These are phyloP conservation scores for Chlorencoelia australis DNA, from an alignment of 2,329 filamentous ascomycete genomes.

Conservation along the genomic window DNA sequence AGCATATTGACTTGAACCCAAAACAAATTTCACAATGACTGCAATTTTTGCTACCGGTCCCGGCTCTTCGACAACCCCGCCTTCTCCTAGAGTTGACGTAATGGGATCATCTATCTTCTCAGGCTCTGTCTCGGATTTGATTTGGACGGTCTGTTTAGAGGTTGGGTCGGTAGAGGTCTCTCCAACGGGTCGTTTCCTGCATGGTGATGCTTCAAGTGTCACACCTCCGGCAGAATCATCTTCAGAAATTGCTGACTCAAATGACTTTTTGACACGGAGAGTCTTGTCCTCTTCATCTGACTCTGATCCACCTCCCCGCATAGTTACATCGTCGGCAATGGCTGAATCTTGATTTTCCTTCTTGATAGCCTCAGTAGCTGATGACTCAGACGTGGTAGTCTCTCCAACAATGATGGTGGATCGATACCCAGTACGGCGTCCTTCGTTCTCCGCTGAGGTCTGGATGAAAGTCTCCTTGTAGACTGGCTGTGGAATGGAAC, in stretches of 20 bases:
- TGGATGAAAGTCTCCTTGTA: slow-evolving; percentile 25
- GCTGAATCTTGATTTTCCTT: background rate
- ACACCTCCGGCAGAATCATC: slow-evolving; percentile 3
- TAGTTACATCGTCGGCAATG: background rate
- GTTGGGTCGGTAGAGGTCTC: slow-evolving; percentile 10
- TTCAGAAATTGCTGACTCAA: too few species aligned
- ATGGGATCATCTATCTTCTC: background rate
- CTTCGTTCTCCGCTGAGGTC: slow-evolving; percentile 24
- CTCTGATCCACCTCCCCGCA: slow-evolving; percentile 2
- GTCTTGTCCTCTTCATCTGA: slow-evolving; percentile 4
- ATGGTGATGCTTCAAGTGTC: slow-evolving; percentile 1
- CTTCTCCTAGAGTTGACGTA: background rate
- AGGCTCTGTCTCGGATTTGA: background rate
- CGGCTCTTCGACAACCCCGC: background rate
- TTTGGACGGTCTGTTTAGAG: background rate
- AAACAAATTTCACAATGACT: slow-evolving; percentile 62
- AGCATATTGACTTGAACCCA: slow-evolving; percentile 73
- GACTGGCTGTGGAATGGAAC: slow-evolving; percentile 11
- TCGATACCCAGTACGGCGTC: slow-evolving; percentile 16
- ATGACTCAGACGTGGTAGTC: background rate
- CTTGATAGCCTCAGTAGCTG: background rate
- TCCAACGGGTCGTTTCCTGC: slow-evolving; percentile 6
- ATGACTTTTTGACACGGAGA: too few species aligned
- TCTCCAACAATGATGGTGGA: slow-evolving; percentile 5
- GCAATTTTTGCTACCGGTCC: slow-evolving; percentile 44